Conservation (phyloP, 2,329 filamentous ascomycete genomes). For the Colletotrichum sp. region DNA sequence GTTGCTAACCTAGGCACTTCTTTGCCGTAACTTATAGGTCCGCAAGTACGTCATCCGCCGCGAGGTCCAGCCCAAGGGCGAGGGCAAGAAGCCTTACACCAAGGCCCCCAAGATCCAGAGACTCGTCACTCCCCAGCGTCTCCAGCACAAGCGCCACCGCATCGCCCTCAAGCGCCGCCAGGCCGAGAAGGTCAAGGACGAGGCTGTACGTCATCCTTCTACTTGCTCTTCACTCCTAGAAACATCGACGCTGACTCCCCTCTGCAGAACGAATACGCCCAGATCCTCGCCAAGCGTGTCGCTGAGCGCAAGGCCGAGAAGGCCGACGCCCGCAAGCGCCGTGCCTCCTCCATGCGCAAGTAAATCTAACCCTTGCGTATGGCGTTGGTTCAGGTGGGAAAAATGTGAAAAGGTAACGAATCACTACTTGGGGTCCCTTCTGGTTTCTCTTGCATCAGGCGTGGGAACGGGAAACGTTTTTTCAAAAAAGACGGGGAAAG, state of each 20-base stretch:
- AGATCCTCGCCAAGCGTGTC: slow-evolving; percentile 96
- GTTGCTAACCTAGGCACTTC: slow-evolving; percentile 35
- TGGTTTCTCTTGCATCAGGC: slow-evolving; percentile 48
- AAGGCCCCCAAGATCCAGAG: slow-evolving; percentile 99
- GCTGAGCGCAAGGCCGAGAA: slow-evolving; percentile 94
- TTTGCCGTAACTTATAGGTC: slow-evolving; percentile 63
- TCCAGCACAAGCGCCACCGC: slow-evolving; percentile 99
- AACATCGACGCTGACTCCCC: slow-evolving; percentile 38
- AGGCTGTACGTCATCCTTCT: slow-evolving; percentile 76
- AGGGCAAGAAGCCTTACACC: slow-evolving; percentile 98
- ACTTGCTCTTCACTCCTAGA: too few relatives aligned
- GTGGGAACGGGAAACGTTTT: slow-evolving; percentile 36
- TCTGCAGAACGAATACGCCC: slow-evolving; percentile 89
- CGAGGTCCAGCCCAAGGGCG: slow-evolving; percentile 95
- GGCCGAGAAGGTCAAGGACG: slow-evolving; percentile 96
- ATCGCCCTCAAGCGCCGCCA: slow-evolving; percentile 98
- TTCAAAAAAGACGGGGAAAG: not conserved
- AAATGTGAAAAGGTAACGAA: slow-evolving; percentile 30
- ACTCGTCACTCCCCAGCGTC: slow-evolving; percentile 98
- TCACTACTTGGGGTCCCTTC: slow-evolving; percentile 32
- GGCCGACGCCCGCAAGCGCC: slow-evolving; percentile 93
- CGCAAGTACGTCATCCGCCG: slow-evolving; percentile 99
- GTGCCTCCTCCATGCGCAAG: slow-evolving; percentile 94
- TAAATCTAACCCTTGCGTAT: slow-evolving; percentile 51
- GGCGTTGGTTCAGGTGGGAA: slow-evolving; percentile 17